A percentile compares a stretch with the other conserved stretches of the same genome.
Conservation (phyloP, 2,329 filamentous ascomycete genomes). For the Calonectria honghensis region DNA sequence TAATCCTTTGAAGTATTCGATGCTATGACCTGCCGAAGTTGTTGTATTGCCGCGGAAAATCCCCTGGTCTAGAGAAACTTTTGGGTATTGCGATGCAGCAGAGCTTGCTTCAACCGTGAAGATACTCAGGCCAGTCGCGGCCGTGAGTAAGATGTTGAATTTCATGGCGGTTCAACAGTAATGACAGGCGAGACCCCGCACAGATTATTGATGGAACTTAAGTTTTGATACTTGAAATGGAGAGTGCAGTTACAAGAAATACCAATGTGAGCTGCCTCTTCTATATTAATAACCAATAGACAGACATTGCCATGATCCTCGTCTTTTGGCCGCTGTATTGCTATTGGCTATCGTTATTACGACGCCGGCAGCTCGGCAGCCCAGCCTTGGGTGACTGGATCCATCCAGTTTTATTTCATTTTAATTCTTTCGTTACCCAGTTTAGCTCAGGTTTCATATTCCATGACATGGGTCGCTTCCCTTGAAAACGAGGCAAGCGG, state of each 20-base stretch:
- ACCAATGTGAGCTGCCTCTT: not conserved
- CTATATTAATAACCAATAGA: not conserved
- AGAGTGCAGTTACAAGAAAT: not conserved
- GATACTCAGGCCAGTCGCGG: not conserved
- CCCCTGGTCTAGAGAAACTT: not conserved
- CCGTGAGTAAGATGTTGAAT: not conserved
- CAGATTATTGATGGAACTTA: not conserved
- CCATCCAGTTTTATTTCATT: not conserved
- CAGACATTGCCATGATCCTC: too few species aligned
- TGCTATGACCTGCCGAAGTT: not conserved
- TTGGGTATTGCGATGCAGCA: not conserved
- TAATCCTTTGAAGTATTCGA: slow-evolving; percentile 2
- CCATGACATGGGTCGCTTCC: too few species aligned
- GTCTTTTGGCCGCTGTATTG: not conserved
- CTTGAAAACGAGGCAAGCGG: not conserved
- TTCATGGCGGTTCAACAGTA: not conserved
- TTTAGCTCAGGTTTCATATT: not conserved
- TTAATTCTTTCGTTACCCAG: not conserved
- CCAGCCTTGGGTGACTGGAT: not conserved
- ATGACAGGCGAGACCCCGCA: not conserved
- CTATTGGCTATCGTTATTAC: not conserved
- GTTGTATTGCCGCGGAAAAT: not conserved
- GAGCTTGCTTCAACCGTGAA: not conserved
- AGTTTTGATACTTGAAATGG: not conserved
- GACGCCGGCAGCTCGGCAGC: not conserved